A percentile compares a stretch with the other conserved stretches of the same genome.
Evolutionary conservation across 176 grass and related monocot species (phyloP).

Genomic region (Aegilops longissima): DNA sequence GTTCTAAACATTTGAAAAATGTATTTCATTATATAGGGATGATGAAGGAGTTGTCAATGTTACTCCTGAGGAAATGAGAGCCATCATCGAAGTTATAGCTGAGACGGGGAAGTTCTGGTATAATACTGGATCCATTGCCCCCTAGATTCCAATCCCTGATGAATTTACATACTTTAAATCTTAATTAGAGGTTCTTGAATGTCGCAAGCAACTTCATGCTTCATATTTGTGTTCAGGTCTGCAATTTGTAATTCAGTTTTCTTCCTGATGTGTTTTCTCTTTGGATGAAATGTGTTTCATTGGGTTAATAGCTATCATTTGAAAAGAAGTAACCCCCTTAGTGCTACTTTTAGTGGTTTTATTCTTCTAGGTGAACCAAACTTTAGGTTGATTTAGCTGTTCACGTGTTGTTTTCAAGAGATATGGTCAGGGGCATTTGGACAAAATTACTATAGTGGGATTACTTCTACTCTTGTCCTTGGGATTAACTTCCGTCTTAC

Average conservation of each 20-base stretch:
- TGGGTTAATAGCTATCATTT: conserved; percentile 23
- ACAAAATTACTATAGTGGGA: not conserved
- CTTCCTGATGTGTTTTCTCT: not conserved
- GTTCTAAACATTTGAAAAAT: conserved; percentile 25
- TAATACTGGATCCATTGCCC: conserved; percentile 10
- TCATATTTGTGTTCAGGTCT: conserved; percentile 6
- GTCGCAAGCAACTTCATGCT: not conserved
- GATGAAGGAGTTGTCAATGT: conserved; percentile 39
- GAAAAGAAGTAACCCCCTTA: not conserved
- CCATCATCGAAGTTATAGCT: conserved; percentile 81
- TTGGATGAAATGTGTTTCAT: conserved; percentile 19
- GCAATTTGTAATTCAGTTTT: conserved; percentile 10
- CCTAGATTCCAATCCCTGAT: conserved; percentile 8
- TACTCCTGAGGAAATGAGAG: conserved; percentile 72
- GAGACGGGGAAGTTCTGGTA: conserved; percentile 91
- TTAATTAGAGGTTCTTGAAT: conserved; percentile 7
- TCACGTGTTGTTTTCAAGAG: not conserved
- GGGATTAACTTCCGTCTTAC: conserved; percentile 34
- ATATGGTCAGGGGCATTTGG: conserved; percentile 18
- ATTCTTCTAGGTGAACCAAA: not conserved
- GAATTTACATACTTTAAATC: not conserved
- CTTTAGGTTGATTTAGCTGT: conserved; percentile 17
- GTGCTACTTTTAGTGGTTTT: not conserved
- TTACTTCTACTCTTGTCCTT: conserved; percentile 26
- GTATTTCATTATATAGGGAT: conserved; percentile 48